phyloP scores from a whole-genome alignment of 805 yeast species.

The Kodamaea nitidulidarum region DNA sequence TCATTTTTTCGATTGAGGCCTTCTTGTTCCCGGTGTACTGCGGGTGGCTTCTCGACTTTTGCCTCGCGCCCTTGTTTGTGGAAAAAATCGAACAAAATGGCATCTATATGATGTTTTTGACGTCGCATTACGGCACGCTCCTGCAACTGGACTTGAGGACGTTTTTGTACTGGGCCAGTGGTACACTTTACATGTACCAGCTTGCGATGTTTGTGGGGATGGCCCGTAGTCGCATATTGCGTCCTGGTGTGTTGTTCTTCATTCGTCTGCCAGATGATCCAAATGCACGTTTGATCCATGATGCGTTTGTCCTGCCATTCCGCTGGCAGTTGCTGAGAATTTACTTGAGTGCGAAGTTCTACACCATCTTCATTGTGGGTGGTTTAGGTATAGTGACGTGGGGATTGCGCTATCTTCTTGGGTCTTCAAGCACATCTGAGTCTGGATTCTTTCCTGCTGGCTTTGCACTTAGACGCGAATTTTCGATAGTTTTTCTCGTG shows the following conservation, averaged over 20 bases:
- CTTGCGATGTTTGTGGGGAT: slow-evolving; percentile 85
- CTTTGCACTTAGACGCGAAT: neutral
- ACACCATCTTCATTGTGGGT: slow-evolving; percentile 63
- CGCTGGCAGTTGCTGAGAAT: slow-evolving; percentile 69
- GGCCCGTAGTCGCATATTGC: slow-evolving; percentile 64
- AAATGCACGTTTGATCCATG: slow-evolving; percentile 78
- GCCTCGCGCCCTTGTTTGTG: slow-evolving; percentile 54
- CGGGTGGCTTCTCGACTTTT: slow-evolving; percentile 71
- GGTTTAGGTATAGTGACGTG: slow-evolving; percentile 72
- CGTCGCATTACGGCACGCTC: slow-evolving; percentile 18
- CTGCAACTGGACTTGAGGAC: slow-evolving; percentile 18
- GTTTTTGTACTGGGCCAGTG: slow-evolving; percentile 55
- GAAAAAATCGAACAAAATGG: slow-evolving; percentile 2
- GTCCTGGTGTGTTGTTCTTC: slow-evolving; percentile 89
- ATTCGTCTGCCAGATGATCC: slow-evolving; percentile 95
- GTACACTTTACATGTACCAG: slow-evolving; percentile 82
- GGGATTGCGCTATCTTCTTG: slow-evolving; percentile 24
- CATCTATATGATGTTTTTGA: slow-evolving; percentile 18
- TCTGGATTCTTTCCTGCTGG: slow-evolving; percentile 1
- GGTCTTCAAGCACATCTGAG: neutral
- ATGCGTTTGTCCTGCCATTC: slow-evolving; percentile 78
- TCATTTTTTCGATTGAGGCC: slow-evolving; percentile 73
- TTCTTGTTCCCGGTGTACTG: slow-evolving; percentile 84
- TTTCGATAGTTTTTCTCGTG: neutral
- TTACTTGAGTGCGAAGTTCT: slow-evolving; percentile 66